Conservation (phyloP, 495 filamentous ascomycete genomes). For the Penicillium simplicissimum region DNA sequence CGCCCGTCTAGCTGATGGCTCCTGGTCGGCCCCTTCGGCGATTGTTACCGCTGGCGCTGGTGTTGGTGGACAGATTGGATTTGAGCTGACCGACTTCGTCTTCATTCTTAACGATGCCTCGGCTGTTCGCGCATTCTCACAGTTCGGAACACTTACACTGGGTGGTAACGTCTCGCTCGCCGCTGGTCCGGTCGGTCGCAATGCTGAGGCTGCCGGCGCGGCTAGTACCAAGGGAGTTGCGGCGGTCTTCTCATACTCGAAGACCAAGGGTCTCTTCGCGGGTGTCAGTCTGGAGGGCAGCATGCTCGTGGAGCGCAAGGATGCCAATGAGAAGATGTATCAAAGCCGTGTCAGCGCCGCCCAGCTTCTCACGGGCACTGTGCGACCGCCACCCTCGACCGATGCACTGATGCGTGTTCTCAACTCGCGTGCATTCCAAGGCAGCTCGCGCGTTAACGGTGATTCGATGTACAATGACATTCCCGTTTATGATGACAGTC, state of each 20-base stretch:
- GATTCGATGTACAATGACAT: conserved; percentile 92
- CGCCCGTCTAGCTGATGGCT: conserved; percentile 85
- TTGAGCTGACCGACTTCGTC: conserved; percentile 97
- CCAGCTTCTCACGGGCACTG: conserved; percentile 74
- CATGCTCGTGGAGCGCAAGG: conserved; percentile 86
- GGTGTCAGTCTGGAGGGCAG: conserved; percentile 93
- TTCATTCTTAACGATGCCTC: conserved; percentile 95
- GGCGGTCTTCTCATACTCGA: conserved; percentile 92
- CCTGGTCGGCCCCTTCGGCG: conserved; percentile 92
- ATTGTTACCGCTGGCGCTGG: conserved; percentile 89
- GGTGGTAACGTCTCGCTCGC: conserved; percentile 97
- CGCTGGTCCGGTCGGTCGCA: conserved; percentile 88
- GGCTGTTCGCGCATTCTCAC: conserved; percentile 93
- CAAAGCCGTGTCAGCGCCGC: conserved; percentile 75
- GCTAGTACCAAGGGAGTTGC: conserved; percentile 88
- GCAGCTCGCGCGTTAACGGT: conserved; percentile 48
- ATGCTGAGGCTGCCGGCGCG: conserved; percentile 94
- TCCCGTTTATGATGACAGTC: conserved; percentile 84
- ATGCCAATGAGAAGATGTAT: conserved; percentile 97
- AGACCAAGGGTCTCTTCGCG: conserved; percentile 96
- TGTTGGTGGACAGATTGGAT: conserved; percentile 95
- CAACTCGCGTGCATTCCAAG: conserved; percentile 79
- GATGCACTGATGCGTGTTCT: conserved; percentile 82
- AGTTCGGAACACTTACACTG: conserved; percentile 84
- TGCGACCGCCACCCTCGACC: conserved; percentile 78